Base-by-base conservation (phyloP, 2,329 filamentous ascomycete genomes). In the Grosmannia serpens region DNA sequence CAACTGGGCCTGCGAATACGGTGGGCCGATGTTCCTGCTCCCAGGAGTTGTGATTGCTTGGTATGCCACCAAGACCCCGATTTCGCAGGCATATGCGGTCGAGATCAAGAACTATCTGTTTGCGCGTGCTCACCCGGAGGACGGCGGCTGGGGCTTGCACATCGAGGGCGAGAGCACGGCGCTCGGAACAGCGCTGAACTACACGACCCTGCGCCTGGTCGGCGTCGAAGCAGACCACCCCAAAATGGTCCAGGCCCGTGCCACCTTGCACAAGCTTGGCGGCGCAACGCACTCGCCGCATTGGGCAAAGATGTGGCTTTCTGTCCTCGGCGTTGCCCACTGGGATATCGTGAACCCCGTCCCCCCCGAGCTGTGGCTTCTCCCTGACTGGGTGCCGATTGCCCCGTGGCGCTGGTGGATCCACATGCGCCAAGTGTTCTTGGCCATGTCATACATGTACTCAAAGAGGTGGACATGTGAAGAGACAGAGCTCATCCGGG, bases 391-490 rank as follows among this genome's bases (percentile, higher is more conserved):
- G 90, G 80, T 90, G 3, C 91, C 91, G 1, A 80, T 96, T 67
- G 85, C 90, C 6, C 92, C 92, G 0, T 95, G 91, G 90, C 79
- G 90, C 64, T 96, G 92, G 91, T 96, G 91, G 92, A 89, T 97
- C 66, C 94, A 99, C 67, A 96, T 96, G 71, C 89, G 94, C n/a
- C 85, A 88, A 72, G 91, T 99, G n/a, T 96, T 92, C 67, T 70
- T 96, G 54, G 87, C 91, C 6, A 96, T 97, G 90, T 85, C 87
- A 0, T 96, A 88, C 68, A 72, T 97, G 49, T 96, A 88, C 76
- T 95, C 91, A 0, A 90, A 87, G 74, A 79, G 79, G 62, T 96
- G 89, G 84, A 80, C 79, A 31, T 87, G 87, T 63, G 87, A 89
- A 20, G 79, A 88, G 64, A 92, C 88, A 47, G 82, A 87, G 4